Conservation (phyloP, 257 asterid genomes). For the Solanum piurae region DNA sequence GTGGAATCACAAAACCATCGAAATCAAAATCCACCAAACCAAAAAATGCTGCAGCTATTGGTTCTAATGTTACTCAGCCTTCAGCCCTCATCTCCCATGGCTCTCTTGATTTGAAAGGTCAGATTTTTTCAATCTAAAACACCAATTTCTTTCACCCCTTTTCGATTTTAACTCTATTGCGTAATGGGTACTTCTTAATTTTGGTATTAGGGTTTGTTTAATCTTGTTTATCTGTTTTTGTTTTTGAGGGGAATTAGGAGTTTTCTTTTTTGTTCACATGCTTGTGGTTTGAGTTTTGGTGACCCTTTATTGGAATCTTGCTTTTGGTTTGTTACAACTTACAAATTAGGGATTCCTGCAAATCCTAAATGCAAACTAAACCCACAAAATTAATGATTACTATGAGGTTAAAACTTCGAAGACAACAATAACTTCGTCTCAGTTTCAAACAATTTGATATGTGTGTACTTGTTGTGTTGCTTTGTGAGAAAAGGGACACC, state of each 20-base stretch:
- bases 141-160: not conserved
- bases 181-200: not conserved
- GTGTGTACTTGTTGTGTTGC: not conserved
- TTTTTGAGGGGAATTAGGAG: not conserved
- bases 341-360: not conserved
- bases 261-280: not conserved
- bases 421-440: not conserved
- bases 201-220: not conserved
- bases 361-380: not conserved
- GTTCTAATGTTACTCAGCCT: conserved; percentile 45
- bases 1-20: conserved; percentile 29
- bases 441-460: not conserved
- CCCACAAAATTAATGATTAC: not conserved
- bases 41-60: conserved; percentile 40
- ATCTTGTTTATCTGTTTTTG: not conserved
- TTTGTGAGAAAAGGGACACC: not conserved
- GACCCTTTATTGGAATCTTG: not conserved
- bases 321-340: not conserved
- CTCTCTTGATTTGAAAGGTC: conserved; percentile 61
- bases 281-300: not conserved
- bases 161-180: not conserved
- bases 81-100: conserved; percentile 53
- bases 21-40: conserved; percentile 17
- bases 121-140: not conserved
- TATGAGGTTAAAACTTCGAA: not conserved